These are phyloP conservation scores for Ceratocystis lukuohia DNA, from an alignment of 2,329 filamentous ascomycete genomes.

Conservation along the genomic window DNA sequence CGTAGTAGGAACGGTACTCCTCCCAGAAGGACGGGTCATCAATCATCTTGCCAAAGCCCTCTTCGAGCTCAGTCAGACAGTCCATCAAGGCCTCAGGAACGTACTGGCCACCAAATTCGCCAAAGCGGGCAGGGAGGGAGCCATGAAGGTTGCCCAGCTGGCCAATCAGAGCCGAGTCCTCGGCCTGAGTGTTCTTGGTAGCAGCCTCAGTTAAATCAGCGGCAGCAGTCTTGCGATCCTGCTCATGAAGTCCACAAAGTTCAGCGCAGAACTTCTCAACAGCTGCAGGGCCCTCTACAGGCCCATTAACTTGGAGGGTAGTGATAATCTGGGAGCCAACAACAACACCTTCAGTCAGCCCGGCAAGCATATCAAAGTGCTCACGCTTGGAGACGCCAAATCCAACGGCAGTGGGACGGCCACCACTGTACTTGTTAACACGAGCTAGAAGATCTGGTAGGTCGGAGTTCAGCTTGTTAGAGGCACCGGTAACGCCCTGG, in stretches of 20 bases:
- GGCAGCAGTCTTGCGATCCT: constrained; percentile 32
- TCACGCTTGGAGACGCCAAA: constrained; percentile 94
- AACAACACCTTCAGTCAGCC: constrained; percentile 83
- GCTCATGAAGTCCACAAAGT: constrained; percentile 37
- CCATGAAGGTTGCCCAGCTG: constrained; percentile 73
- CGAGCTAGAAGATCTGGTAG: constrained; percentile 69
- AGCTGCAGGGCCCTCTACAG: constrained; percentile 39
- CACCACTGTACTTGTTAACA: constrained; percentile 84
- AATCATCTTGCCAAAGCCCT: constrained; percentile 75
- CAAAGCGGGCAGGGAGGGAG: constrained; percentile 73
- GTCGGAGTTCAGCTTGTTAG: constrained; percentile 65
- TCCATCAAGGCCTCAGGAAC: constrained; percentile 98
- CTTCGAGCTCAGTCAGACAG: constrained; percentile 79
- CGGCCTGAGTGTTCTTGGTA: constrained; percentile 45
- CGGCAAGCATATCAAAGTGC: constrained; percentile 75
- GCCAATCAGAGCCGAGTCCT: constrained; percentile 54
- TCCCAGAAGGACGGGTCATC: constrained; percentile 92
- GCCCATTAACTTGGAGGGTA: constrained; percentile 54
- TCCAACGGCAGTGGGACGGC: constrained; percentile 80
- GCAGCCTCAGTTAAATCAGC: constrained; percentile 42
- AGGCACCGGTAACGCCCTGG: constrained; percentile 91
- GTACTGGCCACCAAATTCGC: constrained; percentile 93
- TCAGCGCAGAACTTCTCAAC: constrained; percentile 80
- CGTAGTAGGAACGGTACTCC: constrained; percentile 89
- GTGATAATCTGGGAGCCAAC: constrained; percentile 93